Conservation (phyloP, 208 protist species). For the Angomonas ambiguus region DNA sequence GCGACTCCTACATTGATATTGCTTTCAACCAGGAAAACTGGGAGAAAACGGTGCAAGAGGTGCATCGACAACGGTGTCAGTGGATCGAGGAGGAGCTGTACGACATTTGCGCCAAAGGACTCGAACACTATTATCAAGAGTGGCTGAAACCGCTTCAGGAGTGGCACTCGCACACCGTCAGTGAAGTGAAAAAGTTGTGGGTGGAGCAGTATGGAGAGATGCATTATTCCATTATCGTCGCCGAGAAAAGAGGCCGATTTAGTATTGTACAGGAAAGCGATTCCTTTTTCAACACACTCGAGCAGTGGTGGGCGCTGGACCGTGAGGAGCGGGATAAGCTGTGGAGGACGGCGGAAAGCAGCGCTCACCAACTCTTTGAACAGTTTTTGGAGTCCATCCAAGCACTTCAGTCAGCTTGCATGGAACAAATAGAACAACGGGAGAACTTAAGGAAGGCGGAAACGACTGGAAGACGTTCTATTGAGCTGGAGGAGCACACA, state of each 20-base stretch:
- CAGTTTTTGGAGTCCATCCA: constrained; percentile 15
- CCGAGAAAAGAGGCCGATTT: constrained; percentile 41
- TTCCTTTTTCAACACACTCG: constrained; percentile 26
- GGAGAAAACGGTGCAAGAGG: constrained; percentile 17
- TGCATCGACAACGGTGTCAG: constrained; percentile 25
- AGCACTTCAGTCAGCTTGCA: constrained; percentile 19
- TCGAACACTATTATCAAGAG: constrained; percentile 31
- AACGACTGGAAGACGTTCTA: constrained; percentile 13
- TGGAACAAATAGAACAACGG: constrained; percentile 20
- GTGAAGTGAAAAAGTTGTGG: constrained; percentile 37
- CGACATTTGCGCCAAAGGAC: constrained; percentile 33
- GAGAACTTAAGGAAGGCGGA: constrained; percentile 9
- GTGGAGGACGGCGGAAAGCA: constrained; percentile 14
- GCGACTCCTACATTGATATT: constrained; percentile 4
- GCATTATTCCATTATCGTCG: constrained; percentile 35
- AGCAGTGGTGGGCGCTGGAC: constrained; percentile 21
- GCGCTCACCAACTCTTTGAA: neutral
- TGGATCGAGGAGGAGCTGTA: constrained; percentile 46
- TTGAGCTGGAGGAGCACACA: constrained; percentile 24
- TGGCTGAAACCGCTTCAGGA: constrained; percentile 38
- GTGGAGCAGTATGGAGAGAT: constrained; percentile 26
- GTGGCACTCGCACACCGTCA: constrained; percentile 22
- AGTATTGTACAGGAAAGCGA: constrained; percentile 30
- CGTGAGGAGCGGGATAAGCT: constrained; percentile 20
- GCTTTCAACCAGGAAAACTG: constrained; percentile 22